Base-by-base conservation (phyloP, 1,284 basidiomycete genomes). In the Leucoagaricus sp. region DNA sequence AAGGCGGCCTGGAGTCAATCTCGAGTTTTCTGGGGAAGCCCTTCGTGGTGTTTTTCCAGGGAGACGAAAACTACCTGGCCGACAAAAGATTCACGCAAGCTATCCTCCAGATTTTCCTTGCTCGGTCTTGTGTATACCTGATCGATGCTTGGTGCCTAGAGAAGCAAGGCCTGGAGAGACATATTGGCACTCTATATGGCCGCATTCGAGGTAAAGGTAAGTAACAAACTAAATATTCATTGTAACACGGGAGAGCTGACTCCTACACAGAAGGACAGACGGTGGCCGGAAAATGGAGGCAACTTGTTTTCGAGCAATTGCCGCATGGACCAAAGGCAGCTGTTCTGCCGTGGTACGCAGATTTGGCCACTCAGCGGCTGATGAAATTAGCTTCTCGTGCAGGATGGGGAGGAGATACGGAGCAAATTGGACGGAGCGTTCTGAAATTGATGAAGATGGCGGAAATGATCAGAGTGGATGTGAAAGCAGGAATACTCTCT, bases 201-300 rank as follows among this genome's bases (percentile, higher is more conserved):
- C 38, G 26, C 12, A 55, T 55, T 28, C 17, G 12, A 4, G 8
- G 17, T 10, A 40, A 29, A 31, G 53, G 53, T 42, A 10, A 41
- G 53, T 12, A 2, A 4, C 15, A 6, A 17, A 21, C 5, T 29
- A n/a, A n/a, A n/a, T n/a, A n/a, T n/a, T n/a, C n/a, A n/a, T n/a
- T n/a, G n/a, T n/a, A n/a, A n/a, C n/a, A n/a, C n/a, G n/a, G n/a
- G n/a, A n/a, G n/a, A n/a, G n/a, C n/a, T n/a, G n/a, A n/a, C n/a
- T n/a, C n/a, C n/a, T n/a, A n/a, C n/a, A n/a, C n/a, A n/a, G n/a
- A n/a, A n/a, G n/a, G n/a, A n/a, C n/a, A n/a, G n/a, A n/a, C n/a
- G n/a, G n/a, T n/a, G n/a, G n/a, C 53, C 2, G 53, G 53, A 29
- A 55, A 55, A 41, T 55, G 53, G 53, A 55, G 45, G 12, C 41